A percentile compares a stretch with the other conserved stretches of the same genome.
Evolutionary conservation across 2,329 filamentous ascomycete species (phyloP).

Genomic region (Graphiopsis chlorocephala): DNA sequence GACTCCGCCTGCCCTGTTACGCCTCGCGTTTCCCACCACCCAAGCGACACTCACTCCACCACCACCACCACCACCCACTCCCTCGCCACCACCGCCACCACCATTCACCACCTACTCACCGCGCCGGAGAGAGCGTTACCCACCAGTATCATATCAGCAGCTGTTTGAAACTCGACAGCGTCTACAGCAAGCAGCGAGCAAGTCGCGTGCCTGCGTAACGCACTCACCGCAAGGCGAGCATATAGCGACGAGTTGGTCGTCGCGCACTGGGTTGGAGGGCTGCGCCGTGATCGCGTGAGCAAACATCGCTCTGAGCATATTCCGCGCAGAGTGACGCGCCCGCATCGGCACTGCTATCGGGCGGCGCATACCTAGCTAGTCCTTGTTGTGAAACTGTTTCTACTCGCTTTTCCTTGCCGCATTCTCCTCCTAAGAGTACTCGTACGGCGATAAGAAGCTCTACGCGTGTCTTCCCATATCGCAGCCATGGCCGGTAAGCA

Average conservation of each 20-base stretch:
- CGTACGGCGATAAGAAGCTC: conserved; percentile 5
- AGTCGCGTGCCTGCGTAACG: conserved; percentile 4
- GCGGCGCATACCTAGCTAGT: conserved; percentile 16
- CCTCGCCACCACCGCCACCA: neutral
- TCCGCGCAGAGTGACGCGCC: neutral
- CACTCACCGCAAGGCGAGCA: neutral
- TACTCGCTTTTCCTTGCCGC: conserved; percentile 8
- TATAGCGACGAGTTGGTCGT: neutral
- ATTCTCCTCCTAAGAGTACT: neutral
- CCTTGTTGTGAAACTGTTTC: conserved; percentile 13
- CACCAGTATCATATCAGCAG: neutral
- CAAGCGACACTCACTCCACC: neutral
- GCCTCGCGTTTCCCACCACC: neutral
- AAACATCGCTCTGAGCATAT: neutral
- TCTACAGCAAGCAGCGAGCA: neutral
- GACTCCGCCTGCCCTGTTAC: neutral
- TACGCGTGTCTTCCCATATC: neutral
- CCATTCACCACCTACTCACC: neutral
- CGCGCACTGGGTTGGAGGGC: conserved; percentile 9
- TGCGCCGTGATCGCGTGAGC: conserved; percentile 4
- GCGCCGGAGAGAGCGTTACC: neutral
- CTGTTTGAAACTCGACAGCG: neutral
- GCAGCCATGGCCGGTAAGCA: conserved; percentile 16
- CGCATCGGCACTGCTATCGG: neutral
- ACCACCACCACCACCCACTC: neutral